Conservation (phyloP, 2,329 filamentous ascomycete species). For the Botryotinia globosa region DNA sequence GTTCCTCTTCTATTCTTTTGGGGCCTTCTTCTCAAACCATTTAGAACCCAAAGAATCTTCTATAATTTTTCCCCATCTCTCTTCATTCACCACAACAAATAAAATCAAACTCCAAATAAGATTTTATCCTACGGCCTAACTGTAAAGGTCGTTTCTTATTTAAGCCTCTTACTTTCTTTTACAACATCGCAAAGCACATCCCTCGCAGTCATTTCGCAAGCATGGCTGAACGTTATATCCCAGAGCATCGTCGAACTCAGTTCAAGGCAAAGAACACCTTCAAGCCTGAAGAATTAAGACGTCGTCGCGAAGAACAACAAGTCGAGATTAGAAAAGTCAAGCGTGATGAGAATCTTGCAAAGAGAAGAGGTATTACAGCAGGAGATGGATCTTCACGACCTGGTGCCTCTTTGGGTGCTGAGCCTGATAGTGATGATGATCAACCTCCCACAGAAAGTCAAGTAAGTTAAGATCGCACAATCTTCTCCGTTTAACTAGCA, state of each 20-base stretch:
- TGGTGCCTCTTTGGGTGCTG: slow-evolving; percentile 79
- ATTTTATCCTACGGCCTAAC: slow-evolving; percentile 25
- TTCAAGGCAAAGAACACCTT: slow-evolving; percentile 99
- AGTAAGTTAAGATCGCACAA: slow-evolving; percentile 57
- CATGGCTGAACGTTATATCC: slow-evolving; percentile 99
- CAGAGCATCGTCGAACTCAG: slow-evolving; percentile 97
- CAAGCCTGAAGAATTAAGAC: slow-evolving; percentile 97
- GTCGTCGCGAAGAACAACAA: slow-evolving; percentile 97
- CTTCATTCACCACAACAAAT: slow-evolving; percentile 11
- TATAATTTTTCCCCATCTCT: slow-evolving; percentile 19
- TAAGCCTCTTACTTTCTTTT: slow-evolving; percentile 9
- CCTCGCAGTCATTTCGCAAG: slow-evolving; percentile 29
- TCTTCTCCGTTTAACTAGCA: neutral
- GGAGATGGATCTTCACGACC: slow-evolving; percentile 68
- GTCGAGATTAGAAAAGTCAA: slow-evolving; percentile 99
- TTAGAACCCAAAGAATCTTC: slow-evolving; percentile 18
- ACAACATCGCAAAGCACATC: slow-evolving; percentile 18
- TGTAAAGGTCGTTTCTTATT: slow-evolving; percentile 9
- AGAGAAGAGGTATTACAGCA: slow-evolving; percentile 89
- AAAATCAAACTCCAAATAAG: neutral
- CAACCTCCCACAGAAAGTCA: slow-evolving; percentile 91
- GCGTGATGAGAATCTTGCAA: slow-evolving; percentile 97
- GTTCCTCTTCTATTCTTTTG: slow-evolving; percentile 17
- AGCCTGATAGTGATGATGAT: slow-evolving; percentile 96
- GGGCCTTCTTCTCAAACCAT: slow-evolving; percentile 16